Evolutionary conservation across 2,329 filamentous ascomycete genomes (phyloP).

Genomic region (Phialemonium atrogriseum): DNA sequence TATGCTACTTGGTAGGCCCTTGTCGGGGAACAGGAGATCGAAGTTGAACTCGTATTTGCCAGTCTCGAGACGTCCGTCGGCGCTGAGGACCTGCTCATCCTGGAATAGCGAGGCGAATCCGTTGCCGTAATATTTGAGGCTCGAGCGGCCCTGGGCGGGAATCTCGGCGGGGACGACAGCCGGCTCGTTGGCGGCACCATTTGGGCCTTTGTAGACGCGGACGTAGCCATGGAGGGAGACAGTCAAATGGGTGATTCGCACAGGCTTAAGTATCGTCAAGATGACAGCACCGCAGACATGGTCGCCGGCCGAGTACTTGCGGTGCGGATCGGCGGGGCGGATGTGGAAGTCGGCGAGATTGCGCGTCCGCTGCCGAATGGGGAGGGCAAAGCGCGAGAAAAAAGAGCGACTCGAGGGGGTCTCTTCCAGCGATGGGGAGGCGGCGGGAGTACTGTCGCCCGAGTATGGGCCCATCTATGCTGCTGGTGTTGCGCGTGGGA

Average conservation of each 20-base stretch:
- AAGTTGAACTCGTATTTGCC: constrained; percentile 70
- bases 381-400: constrained; percentile 43
- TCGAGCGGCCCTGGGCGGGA: constrained; percentile 22
- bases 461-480: constrained; percentile 38
- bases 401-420: constrained; percentile 34
- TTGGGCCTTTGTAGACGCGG: constrained; percentile 66
- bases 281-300: constrained; percentile 65
- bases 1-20: constrained; percentile 73
- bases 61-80: constrained; percentile 65
- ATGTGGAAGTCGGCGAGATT: constrained; percentile 73
- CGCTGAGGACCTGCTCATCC: constrained; percentile 72
- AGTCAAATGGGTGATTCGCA: constrained; percentile 72
- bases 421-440: constrained; percentile 25
- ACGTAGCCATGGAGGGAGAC: constrained; percentile 72
- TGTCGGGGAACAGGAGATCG: constrained; percentile 24
- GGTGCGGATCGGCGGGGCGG: constrained; percentile 67
- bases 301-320: constrained; percentile 68
- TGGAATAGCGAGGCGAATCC: constrained; percentile 75
- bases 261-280: constrained; percentile 63
- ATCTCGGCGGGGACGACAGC: constrained; percentile 31
- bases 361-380: constrained; percentile 45
- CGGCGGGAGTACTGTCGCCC: constrained; percentile 28
- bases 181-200: constrained; percentile 42
- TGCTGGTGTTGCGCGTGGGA: too few species aligned
- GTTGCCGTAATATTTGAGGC: constrained; percentile 59